Evolutionary conservation across 768 basidiomycete species (phyloP).

Genomic region (Suillus hirtellus): DNA sequence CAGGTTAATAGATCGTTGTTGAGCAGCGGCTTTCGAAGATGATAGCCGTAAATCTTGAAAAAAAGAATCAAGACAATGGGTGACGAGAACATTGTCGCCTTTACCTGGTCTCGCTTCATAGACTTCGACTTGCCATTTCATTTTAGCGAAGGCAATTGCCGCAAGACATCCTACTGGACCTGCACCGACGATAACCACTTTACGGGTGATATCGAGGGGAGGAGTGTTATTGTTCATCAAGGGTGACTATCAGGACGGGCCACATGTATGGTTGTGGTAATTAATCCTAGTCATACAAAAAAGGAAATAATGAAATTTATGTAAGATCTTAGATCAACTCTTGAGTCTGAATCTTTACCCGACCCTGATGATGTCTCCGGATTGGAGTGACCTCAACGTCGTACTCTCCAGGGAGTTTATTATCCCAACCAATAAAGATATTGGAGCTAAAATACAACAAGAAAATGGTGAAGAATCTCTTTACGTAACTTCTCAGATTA

Average conservation of each 20-base stretch:
- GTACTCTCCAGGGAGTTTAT: slow-evolving; percentile 54
- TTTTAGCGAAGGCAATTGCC: slow-evolving; percentile 81
- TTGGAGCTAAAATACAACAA: slow-evolving; percentile 42
- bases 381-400: slow-evolving; percentile 25
- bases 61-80: slow-evolving; percentile 13
- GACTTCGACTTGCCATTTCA: slow-evolving; percentile 82
- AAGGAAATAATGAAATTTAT: slow-evolving; percentile 16
- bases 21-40: slow-evolving; percentile 60
- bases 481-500: slow-evolving; percentile 6
- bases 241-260: slow-evolving; percentile 1
- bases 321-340: slow-evolving; percentile 20
- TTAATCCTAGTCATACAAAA: slow-evolving; percentile 13
- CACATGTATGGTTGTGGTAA: neutral
- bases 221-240: slow-evolving; percentile 22
- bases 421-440: slow-evolving; percentile 53
- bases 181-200: slow-evolving; percentile 76
- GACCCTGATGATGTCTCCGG: slow-evolving; percentile 7
- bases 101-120: slow-evolving; percentile 81
- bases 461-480: slow-evolving; percentile 38
- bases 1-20: slow-evolving; percentile 92
- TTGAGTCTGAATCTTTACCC: neutral
- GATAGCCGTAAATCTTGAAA: slow-evolving; percentile 70
- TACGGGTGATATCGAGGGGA: slow-evolving; percentile 27
- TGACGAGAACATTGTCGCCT: slow-evolving; percentile 19
- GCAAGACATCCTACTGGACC: slow-evolving; percentile 95